phyloP scores from a whole-genome alignment of 2,329 filamentous ascomycete species.

The Ceratocystis harringtonii region DNA sequence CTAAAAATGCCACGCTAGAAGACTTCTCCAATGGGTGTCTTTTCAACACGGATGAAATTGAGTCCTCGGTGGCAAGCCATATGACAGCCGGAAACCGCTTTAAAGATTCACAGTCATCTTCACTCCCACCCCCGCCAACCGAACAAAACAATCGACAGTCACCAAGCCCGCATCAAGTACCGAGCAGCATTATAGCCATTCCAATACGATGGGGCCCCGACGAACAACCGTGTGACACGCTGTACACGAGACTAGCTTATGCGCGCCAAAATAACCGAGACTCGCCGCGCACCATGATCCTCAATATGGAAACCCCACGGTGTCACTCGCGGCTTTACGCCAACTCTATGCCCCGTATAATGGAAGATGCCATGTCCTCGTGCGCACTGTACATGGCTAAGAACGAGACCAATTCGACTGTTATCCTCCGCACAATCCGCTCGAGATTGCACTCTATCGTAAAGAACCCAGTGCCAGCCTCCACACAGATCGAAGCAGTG shows the following conservation, averaged over 20 bases:
- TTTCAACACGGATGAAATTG: conserved; percentile 16
- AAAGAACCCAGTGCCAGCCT: conserved; percentile 19
- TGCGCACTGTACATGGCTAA: conserved; percentile 39
- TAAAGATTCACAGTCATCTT: background rate
- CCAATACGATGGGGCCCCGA: conserved; percentile 14
- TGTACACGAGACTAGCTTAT: conserved; percentile 26
- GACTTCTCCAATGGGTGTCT: conserved; percentile 2
- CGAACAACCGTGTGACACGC: conserved; percentile 20
- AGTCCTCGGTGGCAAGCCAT: conserved; percentile 20
- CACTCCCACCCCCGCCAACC: background rate
- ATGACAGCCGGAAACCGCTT: conserved; percentile 13
- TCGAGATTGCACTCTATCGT: conserved; percentile 31
- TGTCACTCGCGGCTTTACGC: conserved; percentile 36
- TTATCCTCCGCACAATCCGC: conserved; percentile 36
- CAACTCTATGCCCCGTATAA: conserved; percentile 34
- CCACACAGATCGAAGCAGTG: conserved; percentile 23
- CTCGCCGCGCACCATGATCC: conserved; percentile 34
- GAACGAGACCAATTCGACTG: conserved; percentile 31
- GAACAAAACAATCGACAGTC: background rate
- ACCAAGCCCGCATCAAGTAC: background rate
- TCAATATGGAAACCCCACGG: conserved; percentile 38
- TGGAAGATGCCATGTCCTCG: conserved; percentile 39
- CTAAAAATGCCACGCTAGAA: conserved; percentile 1
- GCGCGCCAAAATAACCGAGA: conserved; percentile 38
- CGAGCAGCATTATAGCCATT: background rate